phyloP scores from a whole-genome alignment of 1,284 basidiomycete species.

The Tilletia caries region DNA sequence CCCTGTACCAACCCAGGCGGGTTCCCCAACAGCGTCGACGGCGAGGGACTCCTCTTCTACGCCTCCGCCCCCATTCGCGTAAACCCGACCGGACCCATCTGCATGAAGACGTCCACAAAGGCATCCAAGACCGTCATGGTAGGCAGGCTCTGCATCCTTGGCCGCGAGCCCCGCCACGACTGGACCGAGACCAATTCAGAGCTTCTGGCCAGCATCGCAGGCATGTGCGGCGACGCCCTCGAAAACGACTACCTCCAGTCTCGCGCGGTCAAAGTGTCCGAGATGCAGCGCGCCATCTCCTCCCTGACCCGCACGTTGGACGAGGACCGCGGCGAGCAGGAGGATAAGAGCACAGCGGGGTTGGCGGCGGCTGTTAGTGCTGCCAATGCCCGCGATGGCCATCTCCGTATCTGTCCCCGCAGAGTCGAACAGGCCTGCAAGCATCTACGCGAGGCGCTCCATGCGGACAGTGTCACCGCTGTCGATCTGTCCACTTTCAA shows the following conservation, averaged over 20 bases:
- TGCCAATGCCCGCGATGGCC: not conserved
- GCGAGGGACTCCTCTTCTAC: constrained; percentile 34
- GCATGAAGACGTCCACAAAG: constrained; percentile 17
- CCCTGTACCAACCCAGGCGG: constrained; percentile 26
- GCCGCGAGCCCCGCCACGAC: constrained; percentile 24
- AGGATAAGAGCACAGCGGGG: not conserved
- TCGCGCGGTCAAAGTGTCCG: constrained; percentile 25
- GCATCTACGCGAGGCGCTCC: not conserved
- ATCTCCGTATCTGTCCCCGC: not conserved
- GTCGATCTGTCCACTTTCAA: not conserved
- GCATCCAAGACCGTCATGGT: constrained; percentile 21
- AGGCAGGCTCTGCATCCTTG: constrained; percentile 37
- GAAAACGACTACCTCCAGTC: constrained; percentile 31
- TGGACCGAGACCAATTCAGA: constrained; percentile 32
- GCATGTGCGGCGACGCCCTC: constrained; percentile 35
- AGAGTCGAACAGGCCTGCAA: not conserved
- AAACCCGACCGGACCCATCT: not conserved
- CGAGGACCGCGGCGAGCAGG: not conserved
- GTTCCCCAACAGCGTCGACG: constrained; percentile 21
- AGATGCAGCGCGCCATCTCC: constrained; percentile 31
- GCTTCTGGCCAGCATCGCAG: constrained; percentile 31
- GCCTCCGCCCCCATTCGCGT: constrained; percentile 32
- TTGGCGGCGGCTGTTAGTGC: not conserved
- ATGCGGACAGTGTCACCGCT: not conserved
- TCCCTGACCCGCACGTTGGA: constrained; percentile 26